A percentile compares a stretch with the other conserved stretches of the same genome.
Conservation (phyloP, 306 rosid species). For the Hylodesmum podocarpum region DNA sequence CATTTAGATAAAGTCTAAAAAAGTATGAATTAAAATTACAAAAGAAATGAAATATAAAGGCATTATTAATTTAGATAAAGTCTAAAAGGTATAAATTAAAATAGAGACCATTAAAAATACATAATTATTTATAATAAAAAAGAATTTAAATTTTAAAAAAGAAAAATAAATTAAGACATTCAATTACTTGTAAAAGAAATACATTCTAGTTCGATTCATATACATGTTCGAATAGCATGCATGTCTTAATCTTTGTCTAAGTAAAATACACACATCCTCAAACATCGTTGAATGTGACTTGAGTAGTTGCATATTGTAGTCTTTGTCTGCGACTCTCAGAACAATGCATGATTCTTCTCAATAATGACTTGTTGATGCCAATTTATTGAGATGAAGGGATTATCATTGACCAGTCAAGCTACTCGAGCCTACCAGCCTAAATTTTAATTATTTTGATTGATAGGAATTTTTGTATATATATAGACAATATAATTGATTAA, state of each 20-base stretch:
- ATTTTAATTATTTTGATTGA: background rate
- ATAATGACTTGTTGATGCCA: background rate
- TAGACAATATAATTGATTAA: no score
- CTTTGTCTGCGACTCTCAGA: background rate
- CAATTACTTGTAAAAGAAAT: background rate
- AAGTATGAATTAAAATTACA: no score
- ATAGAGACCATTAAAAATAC: background rate
- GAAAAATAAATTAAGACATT: background rate
- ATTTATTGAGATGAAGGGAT: background rate
- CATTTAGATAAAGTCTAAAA: no score
- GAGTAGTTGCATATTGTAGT: background rate
- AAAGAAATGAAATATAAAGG: no score
- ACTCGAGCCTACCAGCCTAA: background rate
- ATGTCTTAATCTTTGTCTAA: slow-evolving; percentile 1
- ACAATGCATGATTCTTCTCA: slow-evolving; percentile 5
- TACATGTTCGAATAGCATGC: background rate
- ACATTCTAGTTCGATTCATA: background rate
- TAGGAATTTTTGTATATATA: no score
- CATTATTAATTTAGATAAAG: no score
- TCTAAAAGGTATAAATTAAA: background rate
- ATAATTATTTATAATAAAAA: no score
- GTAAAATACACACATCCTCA: background rate
- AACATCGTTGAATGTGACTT: background rate
- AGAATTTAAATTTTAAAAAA: background rate
- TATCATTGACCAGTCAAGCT: background rate